A percentile compares a stretch with the other conserved stretches of the same genome.
These are phyloP conservation scores for Sporothrix pallida DNA, from an alignment of 2,329 filamentous ascomycete species.

Conservation along the genomic window DNA sequence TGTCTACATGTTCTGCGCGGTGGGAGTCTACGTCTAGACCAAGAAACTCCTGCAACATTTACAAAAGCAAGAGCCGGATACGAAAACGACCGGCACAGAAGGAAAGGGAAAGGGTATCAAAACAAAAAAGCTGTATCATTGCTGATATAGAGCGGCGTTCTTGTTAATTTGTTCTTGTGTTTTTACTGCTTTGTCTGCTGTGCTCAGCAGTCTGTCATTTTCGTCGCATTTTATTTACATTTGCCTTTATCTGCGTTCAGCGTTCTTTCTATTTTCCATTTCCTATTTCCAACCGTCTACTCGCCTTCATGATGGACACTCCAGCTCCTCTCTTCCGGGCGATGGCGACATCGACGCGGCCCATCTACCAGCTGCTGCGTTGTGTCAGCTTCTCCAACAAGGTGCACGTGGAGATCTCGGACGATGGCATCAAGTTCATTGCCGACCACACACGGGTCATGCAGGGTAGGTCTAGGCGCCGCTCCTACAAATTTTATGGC, in stretches of 20 bases:
- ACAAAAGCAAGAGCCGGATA: not conserved
- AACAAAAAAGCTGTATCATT: slow-evolving; percentile 48
- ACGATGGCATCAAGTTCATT: slow-evolving; percentile 84
- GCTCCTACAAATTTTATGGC: not conserved
- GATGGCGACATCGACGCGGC: slow-evolving; percentile 77
- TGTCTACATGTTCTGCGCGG: slow-evolving; percentile 98
- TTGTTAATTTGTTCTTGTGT: slow-evolving; percentile 19
- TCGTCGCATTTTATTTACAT: slow-evolving; percentile 13
- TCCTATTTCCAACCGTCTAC: not conserved
- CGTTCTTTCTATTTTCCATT: not conserved
- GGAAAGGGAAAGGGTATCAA: slow-evolving; percentile 12
- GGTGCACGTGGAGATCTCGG: slow-evolving; percentile 73
- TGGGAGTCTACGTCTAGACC: slow-evolving; percentile 96
- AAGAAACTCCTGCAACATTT: no score
- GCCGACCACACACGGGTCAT: slow-evolving; percentile 89
- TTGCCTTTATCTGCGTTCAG: slow-evolving; percentile 12
- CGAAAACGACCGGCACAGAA: not conserved
- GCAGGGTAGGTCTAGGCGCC: slow-evolving; percentile 68
- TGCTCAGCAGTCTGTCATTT: not conserved
- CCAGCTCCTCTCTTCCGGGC: slow-evolving; percentile 67
- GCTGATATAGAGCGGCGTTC: slow-evolving; percentile 40
- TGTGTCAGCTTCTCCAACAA: slow-evolving; percentile 66
- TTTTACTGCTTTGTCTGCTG: not conserved
- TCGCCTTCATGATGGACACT: slow-evolving; percentile 20
- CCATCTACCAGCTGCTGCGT: slow-evolving; percentile 67